Evolutionary conservation across 345 rosid genomes (phyloP).

Genomic region (Brassica nigra): DNA sequence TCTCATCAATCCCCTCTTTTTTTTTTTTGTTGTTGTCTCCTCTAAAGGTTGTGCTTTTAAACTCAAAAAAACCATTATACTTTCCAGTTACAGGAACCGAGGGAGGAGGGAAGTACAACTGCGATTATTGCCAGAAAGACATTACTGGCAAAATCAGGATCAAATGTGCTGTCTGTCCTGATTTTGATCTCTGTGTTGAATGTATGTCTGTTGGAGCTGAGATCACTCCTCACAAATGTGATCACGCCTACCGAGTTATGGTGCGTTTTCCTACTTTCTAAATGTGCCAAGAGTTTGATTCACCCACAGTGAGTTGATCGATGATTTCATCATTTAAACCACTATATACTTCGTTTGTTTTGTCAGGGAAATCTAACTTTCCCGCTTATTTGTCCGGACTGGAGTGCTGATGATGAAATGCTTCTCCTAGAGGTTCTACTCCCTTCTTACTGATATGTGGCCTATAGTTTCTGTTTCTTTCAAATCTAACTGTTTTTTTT

Average conservation of each 20-base stretch:
- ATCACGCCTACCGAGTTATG: constrained; percentile 93
- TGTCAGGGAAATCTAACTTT: constrained; percentile 84
- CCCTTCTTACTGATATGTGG: neutral
- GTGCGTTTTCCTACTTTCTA: constrained; percentile 46
- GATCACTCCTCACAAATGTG: constrained; percentile 83
- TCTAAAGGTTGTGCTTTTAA: constrained; percentile 1
- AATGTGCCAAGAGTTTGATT: neutral
- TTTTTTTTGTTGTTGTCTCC: neutral
- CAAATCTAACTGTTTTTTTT: neutral
- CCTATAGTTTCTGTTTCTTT: neutral
- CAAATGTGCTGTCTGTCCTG: constrained; percentile 91
- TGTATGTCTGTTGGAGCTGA: constrained; percentile 96
- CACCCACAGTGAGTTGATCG: neutral
- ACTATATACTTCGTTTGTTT: neutral
- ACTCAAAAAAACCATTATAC: neutral
- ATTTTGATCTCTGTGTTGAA: constrained; percentile 94
- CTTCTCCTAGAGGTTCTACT: constrained; percentile 84
- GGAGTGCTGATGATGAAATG: constrained; percentile 99
- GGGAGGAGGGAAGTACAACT: constrained; percentile 90
- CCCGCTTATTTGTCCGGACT: constrained; percentile 86
- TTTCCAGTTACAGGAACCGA: constrained; percentile 15
- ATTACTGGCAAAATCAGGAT: constrained; percentile 87
- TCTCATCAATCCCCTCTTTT: neutral
- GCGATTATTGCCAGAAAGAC: constrained; percentile 98
- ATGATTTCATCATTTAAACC: neutral